Evolutionary conservation across 2,329 filamentous ascomycete species (phyloP).

Genomic region (Nemania sp.): DNA sequence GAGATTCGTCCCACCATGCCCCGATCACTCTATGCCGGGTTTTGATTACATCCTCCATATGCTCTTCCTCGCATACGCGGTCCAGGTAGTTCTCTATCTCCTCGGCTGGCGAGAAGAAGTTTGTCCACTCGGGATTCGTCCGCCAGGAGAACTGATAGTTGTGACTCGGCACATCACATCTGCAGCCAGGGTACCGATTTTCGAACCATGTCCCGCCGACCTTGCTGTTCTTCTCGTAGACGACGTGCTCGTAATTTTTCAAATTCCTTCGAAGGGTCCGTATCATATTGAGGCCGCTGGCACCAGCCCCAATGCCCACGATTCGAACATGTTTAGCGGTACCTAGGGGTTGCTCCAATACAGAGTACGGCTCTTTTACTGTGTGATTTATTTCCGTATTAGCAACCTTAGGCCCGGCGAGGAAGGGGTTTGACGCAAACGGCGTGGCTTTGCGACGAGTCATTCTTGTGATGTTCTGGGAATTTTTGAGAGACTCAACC

Average conservation of each 20-base stretch:
- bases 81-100: conserved; percentile 69
- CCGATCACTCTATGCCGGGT: conserved; percentile 57
- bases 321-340: conserved; percentile 57
- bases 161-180: conserved; percentile 68
- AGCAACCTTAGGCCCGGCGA: conserved; percentile 36
- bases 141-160: conserved; percentile 73
- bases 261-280: conserved; percentile 59
- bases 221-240: conserved; percentile 68
- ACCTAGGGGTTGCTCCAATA: conserved; percentile 56
- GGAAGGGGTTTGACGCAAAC: conserved; percentile 33
- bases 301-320: conserved; percentile 59
- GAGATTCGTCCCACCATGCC: conserved; percentile 60
- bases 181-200: conserved; percentile 69
- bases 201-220: conserved; percentile 71
- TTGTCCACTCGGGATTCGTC: conserved; percentile 69
- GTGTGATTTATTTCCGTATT: conserved; percentile 34
- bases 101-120: conserved; percentile 65
- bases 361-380: conserved; percentile 49
- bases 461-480: conserved; percentile 44
- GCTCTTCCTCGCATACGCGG: conserved; percentile 60
- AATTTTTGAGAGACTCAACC: conserved; percentile 44
- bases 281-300: conserved; percentile 59
- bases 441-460: conserved; percentile 44
- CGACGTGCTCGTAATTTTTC: conserved; percentile 58
- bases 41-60: conserved; percentile 59